Base-by-base conservation (phyloP, 192 early-diverging fungal genomes). In the Gorgonomyces haynaldii region DNA sequence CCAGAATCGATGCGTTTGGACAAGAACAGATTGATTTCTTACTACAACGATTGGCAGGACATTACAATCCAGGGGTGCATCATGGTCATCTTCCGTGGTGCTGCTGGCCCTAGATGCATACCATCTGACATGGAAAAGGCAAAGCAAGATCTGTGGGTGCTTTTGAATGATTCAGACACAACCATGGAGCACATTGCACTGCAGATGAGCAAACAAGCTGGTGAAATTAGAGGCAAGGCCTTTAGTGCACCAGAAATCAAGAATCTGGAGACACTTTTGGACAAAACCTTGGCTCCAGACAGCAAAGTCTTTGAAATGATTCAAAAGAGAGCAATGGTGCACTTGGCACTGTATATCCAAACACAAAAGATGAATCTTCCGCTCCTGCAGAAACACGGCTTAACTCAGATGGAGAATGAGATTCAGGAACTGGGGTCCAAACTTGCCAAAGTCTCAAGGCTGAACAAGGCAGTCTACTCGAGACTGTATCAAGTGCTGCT, bases 41-140 rank as follows among this genome's bases (percentile, higher is more conserved):
- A 47, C 54, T 62, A 69, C 53, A 76, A 73, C 52, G 66, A 69
- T 37, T 65, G 67, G 60, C 73, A 76, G 39, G 73, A 76, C 49
- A 54, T 76, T 9, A 67, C 66, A 8, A 76, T 76, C 40, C 58
- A 67, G 46, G 49, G 54, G 3, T 38, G 48, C 12, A 37, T 76
- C 3, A 45, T 76, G 0, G 50, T 76, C 4, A 38, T 76, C 23
- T 76, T 64, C 50, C 36, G 46, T 19, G 67, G 70, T 38, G 49
- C 58, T 1, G 43, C 43, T 21, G 71, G 71, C 1, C 57, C 56
- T 10, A 52, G 42, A 29, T 45, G 53, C 21, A 37, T 28, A 7
- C 3, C 22, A 10, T 30, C 26, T 2, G 54, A 56, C 19, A 19
- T 46, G 45, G 30, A 21, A 4, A 34, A 51, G 4, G 29, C 56